phyloP scores from a whole-genome alignment of 306 rosid genomes.

The Acacia crassicarpa region DNA sequence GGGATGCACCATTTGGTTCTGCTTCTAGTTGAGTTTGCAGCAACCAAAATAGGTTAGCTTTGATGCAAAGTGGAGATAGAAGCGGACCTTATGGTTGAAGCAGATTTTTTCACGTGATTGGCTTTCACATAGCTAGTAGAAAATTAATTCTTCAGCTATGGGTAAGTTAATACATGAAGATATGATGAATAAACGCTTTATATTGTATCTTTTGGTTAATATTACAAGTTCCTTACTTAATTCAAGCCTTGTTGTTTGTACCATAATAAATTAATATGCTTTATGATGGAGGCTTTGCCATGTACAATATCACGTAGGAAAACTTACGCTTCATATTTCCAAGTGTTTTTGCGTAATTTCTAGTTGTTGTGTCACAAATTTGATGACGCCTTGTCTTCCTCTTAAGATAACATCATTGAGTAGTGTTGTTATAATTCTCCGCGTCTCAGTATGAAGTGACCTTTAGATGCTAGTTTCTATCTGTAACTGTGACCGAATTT shows the following conservation, averaged over 20 bases:
- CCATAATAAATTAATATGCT: background rate
- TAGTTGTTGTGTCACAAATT: too few species aligned
- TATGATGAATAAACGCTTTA: background rate
- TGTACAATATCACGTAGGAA: background rate
- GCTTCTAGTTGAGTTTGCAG: slow-evolving; percentile 71
- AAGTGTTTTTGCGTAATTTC: background rate
- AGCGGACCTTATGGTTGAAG: slow-evolving; percentile 11
- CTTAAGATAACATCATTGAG: background rate
- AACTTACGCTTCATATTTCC: background rate
- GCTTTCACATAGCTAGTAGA: background rate
- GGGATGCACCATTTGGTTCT: slow-evolving; percentile 57
- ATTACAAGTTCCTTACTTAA: background rate
- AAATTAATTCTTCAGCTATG: background rate
- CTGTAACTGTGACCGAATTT: too few species aligned
- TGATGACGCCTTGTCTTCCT: background rate
- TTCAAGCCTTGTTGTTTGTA: background rate
- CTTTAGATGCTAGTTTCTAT: too few species aligned
- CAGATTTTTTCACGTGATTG: background rate
- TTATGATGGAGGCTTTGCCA: background rate
- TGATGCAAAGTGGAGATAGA: background rate
- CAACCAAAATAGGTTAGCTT: slow-evolving; percentile 59
- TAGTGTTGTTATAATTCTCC: too few species aligned
- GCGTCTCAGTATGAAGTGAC: background rate
- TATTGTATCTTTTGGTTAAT: background rate
- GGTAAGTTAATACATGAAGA: background rate